phyloP scores from a whole-genome alignment of 805 yeast species.

The Candida schatavii region DNA sequence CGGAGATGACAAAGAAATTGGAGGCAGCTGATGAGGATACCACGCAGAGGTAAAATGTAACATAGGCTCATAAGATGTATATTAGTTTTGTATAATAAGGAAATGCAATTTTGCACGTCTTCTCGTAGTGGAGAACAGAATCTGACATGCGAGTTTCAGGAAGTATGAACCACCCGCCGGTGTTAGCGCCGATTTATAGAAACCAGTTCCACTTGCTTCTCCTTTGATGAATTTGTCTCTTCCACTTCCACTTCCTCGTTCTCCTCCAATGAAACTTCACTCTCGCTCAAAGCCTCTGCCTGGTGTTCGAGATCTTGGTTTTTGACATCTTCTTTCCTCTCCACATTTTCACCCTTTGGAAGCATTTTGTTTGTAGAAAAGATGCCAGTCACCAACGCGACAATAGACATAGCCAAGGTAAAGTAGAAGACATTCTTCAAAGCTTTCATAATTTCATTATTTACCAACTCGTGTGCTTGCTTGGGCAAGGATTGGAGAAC shows the following conservation, averaged over 20 bases:
- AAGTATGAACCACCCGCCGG: no score
- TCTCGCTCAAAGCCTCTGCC: not conserved
- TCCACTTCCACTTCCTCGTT: not conserved
- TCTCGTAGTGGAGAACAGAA: no score
- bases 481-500: constrained; percentile 24
- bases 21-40: not conserved
- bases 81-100: constrained; percentile 1
- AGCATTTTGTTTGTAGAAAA: constrained; percentile 42
- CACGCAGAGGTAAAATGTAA: not conserved
- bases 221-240: not conserved
- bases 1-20: constrained; percentile 45
- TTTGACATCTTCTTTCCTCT: constrained; percentile 10
- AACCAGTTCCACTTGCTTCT: no score
- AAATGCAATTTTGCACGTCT: no score
- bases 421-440: constrained; percentile 41
- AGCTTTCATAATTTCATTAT: constrained; percentile 34
- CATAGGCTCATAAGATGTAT: not conserved
- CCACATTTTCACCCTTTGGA: constrained; percentile 31
- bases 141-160: no score
- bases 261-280: not conserved
- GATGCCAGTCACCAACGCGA: constrained; percentile 27
- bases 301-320: constrained; percentile 4
- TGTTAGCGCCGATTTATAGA: no score
- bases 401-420: constrained; percentile 32
- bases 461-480: constrained; percentile 17